Percentiles rank a stretch among this genome's conserved stretches.
phyloP scores from a whole-genome alignment of 2,329 filamentous ascomycete species.

The Microsporum audouinii region DNA sequence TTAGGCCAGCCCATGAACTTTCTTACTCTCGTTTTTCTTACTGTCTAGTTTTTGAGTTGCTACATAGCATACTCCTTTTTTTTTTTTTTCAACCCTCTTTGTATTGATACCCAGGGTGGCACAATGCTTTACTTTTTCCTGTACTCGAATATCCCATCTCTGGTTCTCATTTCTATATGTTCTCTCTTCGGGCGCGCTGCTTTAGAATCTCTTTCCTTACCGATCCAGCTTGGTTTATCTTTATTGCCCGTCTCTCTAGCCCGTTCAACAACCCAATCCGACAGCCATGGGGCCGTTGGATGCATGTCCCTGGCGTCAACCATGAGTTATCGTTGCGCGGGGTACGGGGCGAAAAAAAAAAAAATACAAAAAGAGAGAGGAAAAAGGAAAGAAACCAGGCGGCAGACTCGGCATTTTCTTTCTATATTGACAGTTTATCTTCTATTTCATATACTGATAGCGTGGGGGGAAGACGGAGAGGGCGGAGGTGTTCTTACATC shows the following conservation, averaged over 20 bases:
- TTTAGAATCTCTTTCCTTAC: not conserved
- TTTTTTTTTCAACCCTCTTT: not conserved
- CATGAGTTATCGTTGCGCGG: not conserved
- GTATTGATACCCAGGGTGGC: conserved; percentile 7
- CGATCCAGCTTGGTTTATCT: not conserved
- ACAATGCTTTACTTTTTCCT: conserved; percentile 6
- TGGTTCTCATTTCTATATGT: not conserved
- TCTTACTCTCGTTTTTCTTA: not conserved
- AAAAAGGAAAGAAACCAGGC: not conserved
- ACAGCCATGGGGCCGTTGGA: not conserved
- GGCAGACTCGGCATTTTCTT: not conserved
- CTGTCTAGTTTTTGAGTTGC: not conserved
- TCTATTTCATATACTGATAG: not conserved
- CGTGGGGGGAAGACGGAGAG: not conserved
- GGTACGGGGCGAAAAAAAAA: not conserved
- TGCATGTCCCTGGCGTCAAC: not conserved
- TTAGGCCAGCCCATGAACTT: not conserved
- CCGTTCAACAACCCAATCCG: not conserved
- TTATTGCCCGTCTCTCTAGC: not conserved
- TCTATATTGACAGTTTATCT: not conserved
- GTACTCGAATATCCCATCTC: not conserved
- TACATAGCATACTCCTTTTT: not conserved
- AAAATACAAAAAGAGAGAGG: not conserved
- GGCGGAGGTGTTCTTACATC: not conserved
- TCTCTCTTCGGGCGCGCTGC: not conserved